Base-by-base conservation (phyloP, 192 early-diverging fungal genomes). In the Coemansia sp. region DNA sequence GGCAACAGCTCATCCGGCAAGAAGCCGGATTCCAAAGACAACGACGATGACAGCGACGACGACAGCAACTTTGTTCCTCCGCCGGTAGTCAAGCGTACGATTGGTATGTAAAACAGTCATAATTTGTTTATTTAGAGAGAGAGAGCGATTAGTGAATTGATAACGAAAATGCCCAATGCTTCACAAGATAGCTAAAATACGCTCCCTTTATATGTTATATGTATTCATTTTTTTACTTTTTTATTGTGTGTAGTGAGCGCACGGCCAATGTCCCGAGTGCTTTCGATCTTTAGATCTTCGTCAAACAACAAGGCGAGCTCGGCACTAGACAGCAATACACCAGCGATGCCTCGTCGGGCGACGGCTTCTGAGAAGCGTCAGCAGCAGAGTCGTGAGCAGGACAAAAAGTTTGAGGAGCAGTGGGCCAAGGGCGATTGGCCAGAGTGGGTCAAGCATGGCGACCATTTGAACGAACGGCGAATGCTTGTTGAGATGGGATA, bases 401-500 rank as follows among this genome's bases (percentile, higher is more conserved):
- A 72, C 52, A 63, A 64, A 40, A 67, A 76, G 60, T 82, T 82
- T 63, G 79, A 82, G 64, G 79, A 71, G 60, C 54, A 69, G 59
- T 82, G 79, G 79, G 64, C 73, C 16, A 67, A 61, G 61, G 71
- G 71, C 32, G 73, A 76, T 36, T 82, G 79, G 79, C 79, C 79
- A 6, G 74, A 76, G 14, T 82, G 79, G 79, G 79, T 82, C 6
- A 60, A 63, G 3, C 72, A 67, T 10, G 78, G 78, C 61, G 78
- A 81, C 66, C 57, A 80, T 48, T 32, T 42, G 8, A 50, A 70
- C 54, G 76, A 73, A 57, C 77, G 77, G 38, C 63, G 51, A 17
- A 84, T 66, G 76, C 64, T 84, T 14, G 14, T 68, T n/a, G 82
- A 79, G 36, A 84, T 84, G 82, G 82, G 82, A 12, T 84, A 80